A percentile compares a stretch with the other conserved stretches of the same genome.
phyloP scores from a whole-genome alignment of 805 yeast genomes.

The Yamadazyma philogaea region DNA sequence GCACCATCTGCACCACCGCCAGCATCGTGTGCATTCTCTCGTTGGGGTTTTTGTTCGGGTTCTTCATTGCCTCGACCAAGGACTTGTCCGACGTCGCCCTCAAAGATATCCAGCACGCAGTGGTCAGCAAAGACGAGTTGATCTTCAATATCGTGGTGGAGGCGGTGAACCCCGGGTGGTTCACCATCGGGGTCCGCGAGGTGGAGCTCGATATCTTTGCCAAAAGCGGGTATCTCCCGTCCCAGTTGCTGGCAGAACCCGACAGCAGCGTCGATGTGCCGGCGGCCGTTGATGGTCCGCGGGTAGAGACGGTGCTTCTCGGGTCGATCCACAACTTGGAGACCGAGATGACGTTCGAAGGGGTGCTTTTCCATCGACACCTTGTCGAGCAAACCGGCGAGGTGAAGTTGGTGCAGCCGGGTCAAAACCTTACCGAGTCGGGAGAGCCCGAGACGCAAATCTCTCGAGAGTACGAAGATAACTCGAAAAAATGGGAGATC shows the following conservation, averaged over 20 bases:
- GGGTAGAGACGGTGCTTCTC: slow-evolving; percentile 64
- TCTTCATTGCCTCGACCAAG: slow-evolving; percentile 79
- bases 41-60: slow-evolving; percentile 79
- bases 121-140: slow-evolving; percentile 81
- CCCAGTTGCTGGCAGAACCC: background rate
- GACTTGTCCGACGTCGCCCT: slow-evolving; percentile 71
- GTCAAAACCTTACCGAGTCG: slow-evolving; percentile 41
- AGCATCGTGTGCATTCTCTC: slow-evolving; percentile 52
- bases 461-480: slow-evolving; percentile 31
- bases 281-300: background rate
- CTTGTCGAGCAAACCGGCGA: slow-evolving; percentile 61
- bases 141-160: slow-evolving; percentile 74
- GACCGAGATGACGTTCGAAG: slow-evolving; percentile 68
- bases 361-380: slow-evolving; percentile 70
- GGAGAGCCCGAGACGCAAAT: background rate
- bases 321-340: slow-evolving; percentile 70
- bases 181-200: slow-evolving; percentile 58
- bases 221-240: slow-evolving; percentile 50
- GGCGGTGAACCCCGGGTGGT: slow-evolving; percentile 85
- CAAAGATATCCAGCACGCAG: slow-evolving; percentile 59
- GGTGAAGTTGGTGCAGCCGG: slow-evolving; percentile 72
- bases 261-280: background rate
- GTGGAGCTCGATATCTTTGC: slow-evolving; percentile 86
- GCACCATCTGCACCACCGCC: slow-evolving; percentile 42
- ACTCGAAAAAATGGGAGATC: slow-evolving; percentile 63